phyloP scores from a whole-genome alignment of 1,139 yeast species.

The Debaryomyces sp. region DNA sequence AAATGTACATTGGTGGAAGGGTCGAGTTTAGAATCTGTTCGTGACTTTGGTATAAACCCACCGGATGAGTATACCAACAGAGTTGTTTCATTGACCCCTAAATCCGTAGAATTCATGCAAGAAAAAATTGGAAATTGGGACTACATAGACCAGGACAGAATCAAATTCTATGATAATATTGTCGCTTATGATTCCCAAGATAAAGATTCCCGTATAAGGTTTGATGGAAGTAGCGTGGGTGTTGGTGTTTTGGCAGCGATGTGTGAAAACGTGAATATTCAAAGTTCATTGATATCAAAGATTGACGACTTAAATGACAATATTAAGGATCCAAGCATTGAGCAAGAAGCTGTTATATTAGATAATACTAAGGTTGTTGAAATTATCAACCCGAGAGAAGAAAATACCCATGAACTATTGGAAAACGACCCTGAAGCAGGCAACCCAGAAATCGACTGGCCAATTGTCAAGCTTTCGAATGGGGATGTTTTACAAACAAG shows the following conservation, averaged over 20 bases:
- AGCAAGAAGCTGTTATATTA: conserved; percentile 39
- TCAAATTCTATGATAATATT: conserved; percentile 78
- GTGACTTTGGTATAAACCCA: conserved; percentile 54
- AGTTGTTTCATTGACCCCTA: conserved; percentile 85
- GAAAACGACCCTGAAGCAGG: conserved; percentile 22
- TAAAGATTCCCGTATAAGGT: conserved; percentile 66
- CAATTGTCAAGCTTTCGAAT: conserved; percentile 66
- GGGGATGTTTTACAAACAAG: conserved; percentile 71
- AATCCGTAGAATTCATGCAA: conserved; percentile 66
- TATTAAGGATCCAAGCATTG: conserved; percentile 25
- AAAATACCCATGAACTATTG: conserved; percentile 19
- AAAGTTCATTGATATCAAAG: conserved; percentile 62
- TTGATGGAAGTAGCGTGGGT: conserved; percentile 59
- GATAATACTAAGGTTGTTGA: conserved; percentile 69
- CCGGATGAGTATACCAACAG: conserved; percentile 73
- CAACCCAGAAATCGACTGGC: conserved; percentile 62
- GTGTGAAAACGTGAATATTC: conserved; percentile 88
- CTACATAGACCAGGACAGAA: conserved; percentile 64
- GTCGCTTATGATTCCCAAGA: conserved; percentile 83
- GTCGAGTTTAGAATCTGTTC: conserved; percentile 55
- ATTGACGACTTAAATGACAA: conserved; percentile 51
- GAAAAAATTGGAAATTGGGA: conserved; percentile 75
- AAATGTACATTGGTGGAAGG: conserved; percentile 77
- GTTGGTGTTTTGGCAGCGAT: conserved; percentile 63
- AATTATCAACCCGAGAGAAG: conserved; percentile 34